Percentiles rank a stretch among this genome's conserved stretches.
These are phyloP conservation scores for Trichoderma atroviride DNA, from an alignment of 2,329 filamentous ascomycete genomes.

Conservation along the genomic window DNA sequence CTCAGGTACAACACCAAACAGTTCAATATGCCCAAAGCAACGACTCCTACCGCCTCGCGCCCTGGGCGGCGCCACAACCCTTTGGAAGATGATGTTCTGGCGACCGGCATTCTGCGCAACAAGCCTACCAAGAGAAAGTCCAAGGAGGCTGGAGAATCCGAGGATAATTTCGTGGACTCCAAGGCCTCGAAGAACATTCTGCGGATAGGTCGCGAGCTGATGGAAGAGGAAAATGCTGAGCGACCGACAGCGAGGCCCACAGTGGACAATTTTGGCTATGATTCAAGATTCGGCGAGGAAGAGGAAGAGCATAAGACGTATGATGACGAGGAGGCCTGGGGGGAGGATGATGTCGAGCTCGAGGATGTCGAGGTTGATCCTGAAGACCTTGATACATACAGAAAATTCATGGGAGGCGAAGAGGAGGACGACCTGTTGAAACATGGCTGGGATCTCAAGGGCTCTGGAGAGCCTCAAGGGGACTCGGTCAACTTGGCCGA, in stretches of 20 bases:
- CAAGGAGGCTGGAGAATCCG: slow-evolving; percentile 62
- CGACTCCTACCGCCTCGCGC: slow-evolving; percentile 58
- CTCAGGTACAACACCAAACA: background rate
- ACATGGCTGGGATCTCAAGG: slow-evolving; percentile 59
- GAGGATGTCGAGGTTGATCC: slow-evolving; percentile 83
- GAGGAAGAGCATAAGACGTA: slow-evolving; percentile 48
- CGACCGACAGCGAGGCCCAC: slow-evolving; percentile 46
- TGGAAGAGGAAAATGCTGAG: slow-evolving; percentile 69
- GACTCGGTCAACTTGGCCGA: slow-evolving; percentile 82
- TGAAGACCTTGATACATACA: slow-evolving; percentile 85
- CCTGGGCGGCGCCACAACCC: slow-evolving; percentile 79
- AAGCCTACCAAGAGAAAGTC: slow-evolving; percentile 72
- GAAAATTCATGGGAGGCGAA: slow-evolving; percentile 79
- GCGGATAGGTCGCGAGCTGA: slow-evolving; percentile 83
- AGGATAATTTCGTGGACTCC: slow-evolving; percentile 78
- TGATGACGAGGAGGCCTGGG: slow-evolving; percentile 69
- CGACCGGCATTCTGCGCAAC: slow-evolving; percentile 70
- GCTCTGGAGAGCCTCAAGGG: slow-evolving; percentile 49
- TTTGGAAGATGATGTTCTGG: slow-evolving; percentile 81
- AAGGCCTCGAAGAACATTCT: slow-evolving; percentile 88
- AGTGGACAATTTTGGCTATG: slow-evolving; percentile 72
- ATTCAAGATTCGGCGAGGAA: slow-evolving; percentile 68
- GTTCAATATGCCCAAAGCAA: slow-evolving; percentile 76
- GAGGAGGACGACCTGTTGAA: slow-evolving; percentile 75
- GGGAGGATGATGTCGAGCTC: slow-evolving; percentile 73